Percentiles rank a stretch among this genome's conserved stretches.
These are phyloP conservation scores for Solanum gracilifrons DNA, from an alignment of 257 asterid genomes.

Conservation along the genomic window DNA sequence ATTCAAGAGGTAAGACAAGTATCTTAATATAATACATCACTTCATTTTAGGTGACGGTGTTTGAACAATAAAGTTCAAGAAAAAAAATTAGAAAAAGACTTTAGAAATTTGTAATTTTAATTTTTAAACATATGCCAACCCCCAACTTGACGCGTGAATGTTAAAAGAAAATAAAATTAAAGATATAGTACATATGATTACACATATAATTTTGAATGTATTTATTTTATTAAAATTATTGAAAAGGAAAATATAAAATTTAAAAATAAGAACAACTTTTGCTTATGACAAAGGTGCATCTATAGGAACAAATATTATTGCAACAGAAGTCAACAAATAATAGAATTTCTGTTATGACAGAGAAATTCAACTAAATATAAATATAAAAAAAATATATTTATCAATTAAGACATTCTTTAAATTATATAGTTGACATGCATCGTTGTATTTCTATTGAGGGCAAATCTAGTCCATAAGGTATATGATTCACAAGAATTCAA, in stretches of 20 bases:
- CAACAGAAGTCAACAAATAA: neutral
- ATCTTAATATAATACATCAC: neutral
- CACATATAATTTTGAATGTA: neutral
- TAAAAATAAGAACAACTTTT: neutral
- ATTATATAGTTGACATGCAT: neutral
- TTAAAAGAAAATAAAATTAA: neutral
- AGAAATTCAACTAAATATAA: neutral
- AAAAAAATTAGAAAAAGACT: neutral
- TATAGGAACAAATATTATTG: neutral
- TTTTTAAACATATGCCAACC: neutral
- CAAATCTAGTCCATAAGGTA: too few species aligned
- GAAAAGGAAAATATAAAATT: neutral
- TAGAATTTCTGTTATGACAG: neutral
- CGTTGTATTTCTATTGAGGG: too few species aligned
- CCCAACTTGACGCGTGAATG: neutral
- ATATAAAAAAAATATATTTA: neutral
- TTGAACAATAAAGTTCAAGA: neutral
- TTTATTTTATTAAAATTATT: neutral
- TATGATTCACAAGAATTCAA: neutral
- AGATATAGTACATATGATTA: neutral
- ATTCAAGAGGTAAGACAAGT: neutral
- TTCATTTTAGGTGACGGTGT: neutral
- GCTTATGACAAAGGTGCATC: neutral
- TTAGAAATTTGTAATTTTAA: neutral
- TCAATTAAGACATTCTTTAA: neutral